These are phyloP conservation scores for Backusella australiensis DNA, from an alignment of 192 early-diverging fungal species.

Conservation along the genomic window DNA sequence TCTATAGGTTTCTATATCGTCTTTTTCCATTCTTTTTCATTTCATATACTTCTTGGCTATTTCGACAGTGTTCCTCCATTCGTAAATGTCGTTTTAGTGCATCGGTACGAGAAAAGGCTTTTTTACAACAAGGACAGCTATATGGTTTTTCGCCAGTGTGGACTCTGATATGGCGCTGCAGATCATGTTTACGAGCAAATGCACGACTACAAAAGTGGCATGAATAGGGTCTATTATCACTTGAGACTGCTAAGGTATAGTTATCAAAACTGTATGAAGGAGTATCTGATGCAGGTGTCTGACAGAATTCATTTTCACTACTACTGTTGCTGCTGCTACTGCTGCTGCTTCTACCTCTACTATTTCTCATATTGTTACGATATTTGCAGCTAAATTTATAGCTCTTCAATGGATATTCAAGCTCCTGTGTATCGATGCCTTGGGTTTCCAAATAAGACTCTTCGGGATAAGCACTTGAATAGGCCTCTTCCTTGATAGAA, in stretches of 20 bases:
- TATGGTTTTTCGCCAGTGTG: conserved; percentile 20
- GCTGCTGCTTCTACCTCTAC: neutral
- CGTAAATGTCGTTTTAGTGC: conserved; percentile 13
- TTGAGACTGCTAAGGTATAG: conserved; percentile 2
- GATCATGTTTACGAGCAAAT: conserved; percentile 15
- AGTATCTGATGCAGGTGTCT: conserved; percentile 6
- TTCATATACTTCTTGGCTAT: neutral
- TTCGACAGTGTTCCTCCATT: neutral
- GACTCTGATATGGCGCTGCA: conserved; percentile 3
- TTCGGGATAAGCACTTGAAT: neutral
- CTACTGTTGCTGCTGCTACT: neutral
- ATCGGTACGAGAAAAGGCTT: conserved; percentile 13
- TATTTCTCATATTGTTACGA: neutral
- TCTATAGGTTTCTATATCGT: conserved; percentile 3
- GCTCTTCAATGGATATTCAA: neutral
- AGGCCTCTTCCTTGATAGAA: neutral
- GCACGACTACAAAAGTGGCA: conserved; percentile 12
- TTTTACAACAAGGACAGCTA: conserved; percentile 18
- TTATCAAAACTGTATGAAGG: conserved; percentile 8
- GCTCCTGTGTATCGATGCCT: neutral
- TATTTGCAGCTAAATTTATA: neutral
- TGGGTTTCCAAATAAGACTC: neutral
- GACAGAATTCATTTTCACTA: conserved; percentile 2
- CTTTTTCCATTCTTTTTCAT: conserved; percentile 4
- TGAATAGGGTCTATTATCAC: neutral